Base-by-base conservation (phyloP, 225 moss, liverwort and hornwort species). In the Asterella californica region DNA sequence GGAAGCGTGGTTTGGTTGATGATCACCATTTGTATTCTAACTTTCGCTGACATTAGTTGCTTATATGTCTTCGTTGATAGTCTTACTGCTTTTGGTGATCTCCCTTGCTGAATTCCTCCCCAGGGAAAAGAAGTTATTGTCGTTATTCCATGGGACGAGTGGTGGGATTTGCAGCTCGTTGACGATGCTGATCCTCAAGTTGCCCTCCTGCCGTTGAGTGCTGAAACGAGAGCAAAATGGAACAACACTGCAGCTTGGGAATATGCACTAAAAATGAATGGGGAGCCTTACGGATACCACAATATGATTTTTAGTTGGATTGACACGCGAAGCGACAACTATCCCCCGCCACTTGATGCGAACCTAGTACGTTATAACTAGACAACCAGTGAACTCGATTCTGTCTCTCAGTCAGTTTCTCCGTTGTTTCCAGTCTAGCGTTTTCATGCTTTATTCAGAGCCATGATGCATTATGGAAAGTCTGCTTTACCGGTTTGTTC, bases 281-380 rank as follows among this genome's bases (percentile, higher is more conserved):
- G 91, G 7, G 55, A 84, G 71, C 87, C 91, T 27, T 92, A 92
- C 54, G 91, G 91, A 10, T 92, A 88, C 59, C 91, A 92, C 78
- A 92, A 92, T 74, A 88, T 92, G 90, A 90, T 92, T 25, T 92
- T 92, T 69, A 88, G 88, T 80, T 92, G 91, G 91, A 92, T 92
- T 78, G 91, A 92, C 84, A 92, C 91, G 32, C 68, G n/a, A 11
- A 83, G 34, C 3, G 79, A 83, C 10, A 90, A 92, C 74, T 92
- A 92, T 66, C 91, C 91, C 59, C 90, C 91, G 79, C 90, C 90
- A 2, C 83, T 92, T 50, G 91, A 92, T 81, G 81, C 87, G 70
- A 92, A 90, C 84, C 74, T 92, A 83, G 90, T 87, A 33, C 73
- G 17, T 17, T 76, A 19, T 34, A 55, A 59, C 38, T 37, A 10